Evolutionary conservation across 1,284 basidiomycete genomes (phyloP).

Genomic region (Puccinia brachypodii): DNA sequence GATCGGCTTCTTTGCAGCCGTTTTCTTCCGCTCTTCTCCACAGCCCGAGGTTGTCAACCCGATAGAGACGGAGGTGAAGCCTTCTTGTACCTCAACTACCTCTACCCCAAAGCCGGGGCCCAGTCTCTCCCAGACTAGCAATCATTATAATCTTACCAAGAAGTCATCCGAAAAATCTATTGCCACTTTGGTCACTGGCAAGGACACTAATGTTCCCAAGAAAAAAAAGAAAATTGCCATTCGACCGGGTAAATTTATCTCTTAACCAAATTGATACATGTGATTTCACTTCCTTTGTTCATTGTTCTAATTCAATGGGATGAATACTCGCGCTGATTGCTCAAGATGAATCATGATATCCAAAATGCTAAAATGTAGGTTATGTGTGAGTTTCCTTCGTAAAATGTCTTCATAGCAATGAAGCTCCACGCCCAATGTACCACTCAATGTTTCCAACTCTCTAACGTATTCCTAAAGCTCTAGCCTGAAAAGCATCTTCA

Average conservation of each 20-base stretch:
- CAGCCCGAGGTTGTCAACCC: not conserved
- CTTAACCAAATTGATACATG: not conserved
- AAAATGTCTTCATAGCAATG: too few species aligned
- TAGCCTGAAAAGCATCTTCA: too few species aligned
- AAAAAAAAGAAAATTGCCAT: not conserved
- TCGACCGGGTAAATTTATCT: constrained; percentile 13
- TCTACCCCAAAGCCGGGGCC: not conserved
- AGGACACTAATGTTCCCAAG: not conserved
- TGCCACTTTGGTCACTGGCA: not conserved
- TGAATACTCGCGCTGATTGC: too few species aligned
- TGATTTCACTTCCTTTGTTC: not conserved
- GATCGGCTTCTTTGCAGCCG: constrained; percentile 79
- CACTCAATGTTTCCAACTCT: too few species aligned
- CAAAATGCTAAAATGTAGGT: too few species aligned
- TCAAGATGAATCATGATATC: too few species aligned
- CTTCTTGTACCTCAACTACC: not conserved
- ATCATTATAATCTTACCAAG: not conserved
- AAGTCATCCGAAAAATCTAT: not conserved
- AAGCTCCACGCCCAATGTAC: too few species aligned
- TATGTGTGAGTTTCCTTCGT: too few species aligned
- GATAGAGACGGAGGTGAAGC: not conserved
- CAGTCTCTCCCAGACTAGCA: not conserved
- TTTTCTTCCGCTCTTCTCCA: not conserved
- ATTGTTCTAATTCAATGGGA: too few species aligned
- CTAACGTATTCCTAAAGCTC: too few species aligned